Conservation (phyloP, 192 early-diverging fungal genomes). For the Pilaira anomala region DNA sequence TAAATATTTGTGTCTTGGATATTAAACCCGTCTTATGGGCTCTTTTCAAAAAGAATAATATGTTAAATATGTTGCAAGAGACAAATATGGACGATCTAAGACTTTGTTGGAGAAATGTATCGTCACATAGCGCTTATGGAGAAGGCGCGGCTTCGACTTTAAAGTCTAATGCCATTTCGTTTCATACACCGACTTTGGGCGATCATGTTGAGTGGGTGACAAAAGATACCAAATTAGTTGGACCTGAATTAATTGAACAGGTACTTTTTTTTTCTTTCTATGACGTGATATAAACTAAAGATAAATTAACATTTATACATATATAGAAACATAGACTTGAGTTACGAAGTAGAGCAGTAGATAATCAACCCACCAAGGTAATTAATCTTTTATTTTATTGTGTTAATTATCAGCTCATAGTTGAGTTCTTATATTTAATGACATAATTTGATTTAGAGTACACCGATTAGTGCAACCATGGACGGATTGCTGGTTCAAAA, state of each 20-base stretch:
- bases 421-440: too few species aligned
- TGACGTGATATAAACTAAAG: too few species aligned
- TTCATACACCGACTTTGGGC: background rate
- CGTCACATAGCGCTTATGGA: too few species aligned
- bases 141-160: too few species aligned
- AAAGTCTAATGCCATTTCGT: too few species aligned
- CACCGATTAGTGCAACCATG: too few species aligned
- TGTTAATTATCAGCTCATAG: too few species aligned
- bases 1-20: background rate
- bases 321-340: constrained; percentile 5
- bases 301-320: too few species aligned
- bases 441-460: too few species aligned
- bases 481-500: too few species aligned
- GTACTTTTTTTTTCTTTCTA: too few species aligned
- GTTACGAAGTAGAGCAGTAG: background rate
- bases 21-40: background rate
- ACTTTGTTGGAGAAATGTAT: background rate
- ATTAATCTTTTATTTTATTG: too few species aligned
- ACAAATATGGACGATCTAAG: background rate
- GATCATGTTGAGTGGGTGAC: constrained; percentile 9
- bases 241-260: constrained; percentile 10
- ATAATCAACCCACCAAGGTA: constrained; percentile 1
- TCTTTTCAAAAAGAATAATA: background rate
- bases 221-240: constrained; percentile 1
- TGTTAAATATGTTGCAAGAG: background rate